Percentiles rank a stretch among this genome's conserved stretches.
These are phyloP conservation scores for Stenocarpella maydis DNA, from an alignment of 2,329 filamentous ascomycete genomes.

Conservation along the genomic window DNA sequence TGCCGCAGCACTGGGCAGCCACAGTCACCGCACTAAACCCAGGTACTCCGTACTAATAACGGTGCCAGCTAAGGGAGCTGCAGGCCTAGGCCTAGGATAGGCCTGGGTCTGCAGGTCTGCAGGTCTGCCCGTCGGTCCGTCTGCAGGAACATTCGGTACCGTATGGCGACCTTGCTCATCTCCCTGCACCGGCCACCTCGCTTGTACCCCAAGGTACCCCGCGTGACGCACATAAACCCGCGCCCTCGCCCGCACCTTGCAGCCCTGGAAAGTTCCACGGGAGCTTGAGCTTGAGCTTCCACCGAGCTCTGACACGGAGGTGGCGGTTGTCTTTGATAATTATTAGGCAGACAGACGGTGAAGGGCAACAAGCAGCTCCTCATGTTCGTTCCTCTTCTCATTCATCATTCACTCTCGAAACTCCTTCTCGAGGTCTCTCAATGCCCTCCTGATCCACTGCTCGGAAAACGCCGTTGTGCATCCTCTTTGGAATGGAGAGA, in stretches of 20 bases:
- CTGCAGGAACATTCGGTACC: conserved; percentile 12
- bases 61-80: background rate
- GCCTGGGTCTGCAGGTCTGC: conserved; percentile 15
- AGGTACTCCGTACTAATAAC: too few relatives aligned
- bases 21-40: background rate
- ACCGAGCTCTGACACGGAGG: background rate
- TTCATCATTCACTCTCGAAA: background rate
- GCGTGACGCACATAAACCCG: background rate
- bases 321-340: background rate
- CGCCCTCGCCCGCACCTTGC: background rate
- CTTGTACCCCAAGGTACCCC: conserved; percentile 6
- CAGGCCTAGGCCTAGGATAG: too few relatives aligned
- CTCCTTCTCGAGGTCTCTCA: background rate
- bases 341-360: too few relatives aligned
- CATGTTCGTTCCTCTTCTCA: background rate
- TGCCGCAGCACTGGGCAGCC: conserved; percentile 18
- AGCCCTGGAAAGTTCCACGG: conserved; percentile 16
- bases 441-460: background rate
- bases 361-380: background rate
- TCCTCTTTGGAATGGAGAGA: background rate
- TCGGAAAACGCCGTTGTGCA: conserved; percentile 7
- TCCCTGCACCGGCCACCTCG: background rate
- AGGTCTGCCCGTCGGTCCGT: too few relatives aligned
- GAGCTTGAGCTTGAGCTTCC: conserved; percentile 23
- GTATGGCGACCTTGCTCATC: background rate